A percentile compares a stretch with the other conserved stretches of the same genome.
These are phyloP conservation scores for Cryphonectria radicalis DNA, from an alignment of 2,329 filamentous ascomycete genomes.

Conservation along the genomic window DNA sequence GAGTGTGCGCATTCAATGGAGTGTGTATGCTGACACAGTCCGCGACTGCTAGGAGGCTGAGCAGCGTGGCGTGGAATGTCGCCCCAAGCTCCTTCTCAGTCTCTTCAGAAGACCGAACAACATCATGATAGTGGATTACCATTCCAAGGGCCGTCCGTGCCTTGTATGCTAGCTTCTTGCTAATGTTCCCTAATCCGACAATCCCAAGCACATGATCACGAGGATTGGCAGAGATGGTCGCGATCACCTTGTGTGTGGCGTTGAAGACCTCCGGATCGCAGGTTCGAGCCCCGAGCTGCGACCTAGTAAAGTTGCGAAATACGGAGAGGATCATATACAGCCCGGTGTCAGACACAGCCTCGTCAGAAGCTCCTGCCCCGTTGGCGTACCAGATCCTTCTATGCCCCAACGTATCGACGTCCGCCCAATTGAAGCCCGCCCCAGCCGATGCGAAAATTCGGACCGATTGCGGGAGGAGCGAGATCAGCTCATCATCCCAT, in stretches of 20 bases:
- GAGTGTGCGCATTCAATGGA: background rate
- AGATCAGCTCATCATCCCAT: conserved; percentile 42
- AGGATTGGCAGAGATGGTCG: conserved; percentile 54
- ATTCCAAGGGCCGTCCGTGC: conserved; percentile 52
- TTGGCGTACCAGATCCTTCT: conserved; percentile 49
- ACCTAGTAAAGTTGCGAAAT: conserved; percentile 56
- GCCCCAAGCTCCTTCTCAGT: background rate
- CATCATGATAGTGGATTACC: conserved; percentile 53
- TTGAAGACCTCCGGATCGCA: conserved; percentile 44
- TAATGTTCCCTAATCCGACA: conserved; percentile 55
- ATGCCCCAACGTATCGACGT: conserved; percentile 50
- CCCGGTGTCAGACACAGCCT: conserved; percentile 49
- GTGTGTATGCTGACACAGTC: conserved; percentile 1
- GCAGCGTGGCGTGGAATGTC: background rate
- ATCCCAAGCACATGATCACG: conserved; percentile 54
- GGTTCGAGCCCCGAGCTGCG: conserved; percentile 50
- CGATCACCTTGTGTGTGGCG: conserved; percentile 48
- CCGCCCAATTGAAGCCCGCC: conserved; percentile 53
- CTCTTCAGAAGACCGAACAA: background rate
- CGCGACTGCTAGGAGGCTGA: background rate
- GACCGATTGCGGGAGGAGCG: conserved; percentile 54
- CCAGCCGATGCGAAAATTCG: conserved; percentile 54
- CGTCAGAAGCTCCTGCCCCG: conserved; percentile 46
- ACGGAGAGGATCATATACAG: conserved; percentile 49
- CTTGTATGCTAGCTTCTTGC: conserved; percentile 52